Percentiles rank a stretch among this genome's conserved stretches.
These are phyloP conservation scores for Penicillium desertorum DNA, from an alignment of 495 filamentous ascomycete species.

Conservation along the genomic window DNA sequence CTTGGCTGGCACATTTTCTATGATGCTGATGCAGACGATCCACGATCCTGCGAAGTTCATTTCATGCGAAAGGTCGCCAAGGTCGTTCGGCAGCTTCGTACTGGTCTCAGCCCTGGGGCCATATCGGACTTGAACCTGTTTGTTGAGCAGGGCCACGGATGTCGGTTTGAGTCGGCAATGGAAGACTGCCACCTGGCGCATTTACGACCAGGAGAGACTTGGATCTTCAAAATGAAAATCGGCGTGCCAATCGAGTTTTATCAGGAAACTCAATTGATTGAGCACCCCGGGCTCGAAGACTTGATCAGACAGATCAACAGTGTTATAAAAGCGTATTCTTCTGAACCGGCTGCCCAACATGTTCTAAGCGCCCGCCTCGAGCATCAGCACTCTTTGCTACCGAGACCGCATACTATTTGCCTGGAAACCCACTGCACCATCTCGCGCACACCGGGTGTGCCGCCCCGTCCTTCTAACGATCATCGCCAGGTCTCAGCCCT, in stretches of 20 bases:
- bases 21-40: conserved; percentile 9
- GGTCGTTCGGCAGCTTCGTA: conserved; percentile 27
- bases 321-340: conserved; percentile 17
- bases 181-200: conserved; percentile 11
- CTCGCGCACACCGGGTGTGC: conserved; percentile 1
- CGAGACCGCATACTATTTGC: conserved; percentile 13
- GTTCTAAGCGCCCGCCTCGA: conserved; percentile 22
- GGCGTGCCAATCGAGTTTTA: conserved; percentile 12
- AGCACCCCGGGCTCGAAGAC: conserved; percentile 16
- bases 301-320: conserved; percentile 23
- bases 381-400: conserved; percentile 27
- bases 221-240: conserved; percentile 23
- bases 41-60: conserved; percentile 7
- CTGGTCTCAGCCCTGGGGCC: conserved; percentile 24
- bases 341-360: conserved; percentile 17
- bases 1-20: conserved; percentile 30
- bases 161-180: conserved; percentile 16
- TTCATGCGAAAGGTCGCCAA: conserved; percentile 23
- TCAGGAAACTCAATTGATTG: not conserved
- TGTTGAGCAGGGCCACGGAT: conserved; percentile 14
- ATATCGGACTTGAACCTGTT: conserved; percentile 20
- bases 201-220: conserved; percentile 29
- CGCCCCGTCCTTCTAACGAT: not conserved
- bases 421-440: conserved; percentile 22
- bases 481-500: not conserved